Evolutionary conservation across 192 early-diverging fungal species (phyloP).

Genomic region (Gamsiella multidivaricata): DNA sequence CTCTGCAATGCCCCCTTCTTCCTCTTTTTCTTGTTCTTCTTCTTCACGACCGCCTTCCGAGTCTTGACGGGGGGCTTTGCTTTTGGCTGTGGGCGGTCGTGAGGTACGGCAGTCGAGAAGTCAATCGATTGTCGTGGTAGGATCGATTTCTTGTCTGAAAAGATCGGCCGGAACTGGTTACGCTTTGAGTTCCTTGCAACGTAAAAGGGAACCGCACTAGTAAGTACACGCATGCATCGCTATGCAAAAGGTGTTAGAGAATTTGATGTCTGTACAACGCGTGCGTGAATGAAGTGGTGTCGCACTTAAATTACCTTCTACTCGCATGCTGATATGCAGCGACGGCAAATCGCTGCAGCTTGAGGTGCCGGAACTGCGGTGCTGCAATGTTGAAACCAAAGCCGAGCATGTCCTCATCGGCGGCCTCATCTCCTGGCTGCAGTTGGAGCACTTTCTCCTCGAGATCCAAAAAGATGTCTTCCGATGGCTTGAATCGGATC

Average conservation of each 20-base stretch:
- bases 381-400: too few relatives aligned
- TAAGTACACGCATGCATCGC: not conserved
- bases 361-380: too few relatives aligned
- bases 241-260: not conserved
- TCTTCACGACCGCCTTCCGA: not conserved
- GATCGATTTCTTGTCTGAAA: not conserved
- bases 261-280: not conserved
- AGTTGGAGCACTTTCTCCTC: too few relatives aligned
- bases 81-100: too few relatives aligned
- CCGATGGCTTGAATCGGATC: not conserved
- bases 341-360: too few relatives aligned
- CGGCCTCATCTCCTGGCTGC: too few relatives aligned
- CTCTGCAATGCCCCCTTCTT: too few relatives aligned
- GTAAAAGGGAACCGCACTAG: not conserved
- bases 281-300: not conserved
- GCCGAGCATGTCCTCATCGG: too few relatives aligned
- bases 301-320: too few relatives aligned
- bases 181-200: not conserved
- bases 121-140: not conserved
- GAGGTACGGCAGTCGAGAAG: not conserved
- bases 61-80: too few relatives aligned
- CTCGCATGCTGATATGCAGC: too few relatives aligned
- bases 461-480: too few relatives aligned
- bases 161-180: not conserved
- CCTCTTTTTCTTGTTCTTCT: not conserved